Evolutionary conservation across 1,284 basidiomycete species (phyloP).

Genomic region (Fomitiporia mediterranea): DNA sequence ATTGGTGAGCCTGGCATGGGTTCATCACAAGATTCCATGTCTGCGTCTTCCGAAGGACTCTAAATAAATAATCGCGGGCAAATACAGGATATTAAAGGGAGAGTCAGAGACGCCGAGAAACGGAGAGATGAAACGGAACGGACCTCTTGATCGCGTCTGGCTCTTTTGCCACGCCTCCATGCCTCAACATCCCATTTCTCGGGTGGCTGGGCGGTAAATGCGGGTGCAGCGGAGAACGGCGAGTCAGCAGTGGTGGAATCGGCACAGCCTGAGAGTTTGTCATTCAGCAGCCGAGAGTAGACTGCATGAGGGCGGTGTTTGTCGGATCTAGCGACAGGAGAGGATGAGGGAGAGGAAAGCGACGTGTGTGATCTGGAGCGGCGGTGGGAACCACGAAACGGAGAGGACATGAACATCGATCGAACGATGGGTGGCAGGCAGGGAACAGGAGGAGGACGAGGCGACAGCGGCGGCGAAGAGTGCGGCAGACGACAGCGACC

Average conservation of each 20-base stretch:
- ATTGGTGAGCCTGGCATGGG: constrained; percentile 11
- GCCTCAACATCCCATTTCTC: constrained; percentile 49
- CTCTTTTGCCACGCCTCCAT: constrained; percentile 51
- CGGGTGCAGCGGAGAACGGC: constrained; percentile 23
- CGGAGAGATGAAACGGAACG: constrained; percentile 24
- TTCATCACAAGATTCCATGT: constrained; percentile 18
- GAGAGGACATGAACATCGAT: constrained; percentile 36
- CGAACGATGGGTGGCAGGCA: neutral
- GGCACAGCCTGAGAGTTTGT: constrained; percentile 29
- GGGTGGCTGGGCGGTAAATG: constrained; percentile 24
- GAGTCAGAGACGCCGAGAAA: constrained; percentile 5
- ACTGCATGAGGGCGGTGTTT: constrained; percentile 32
- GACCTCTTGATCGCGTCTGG: constrained; percentile 43
- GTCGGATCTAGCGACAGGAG: constrained; percentile 31
- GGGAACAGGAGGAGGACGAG: constrained; percentile 1
- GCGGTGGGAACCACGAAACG: constrained; percentile 32
- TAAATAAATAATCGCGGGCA: constrained; percentile 3
- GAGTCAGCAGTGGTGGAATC: constrained; percentile 26
- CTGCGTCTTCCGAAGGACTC: constrained; percentile 15
- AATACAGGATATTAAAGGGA: constrained; percentile 6
- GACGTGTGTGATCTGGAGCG: constrained; percentile 55
- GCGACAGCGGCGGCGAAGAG: neutral
- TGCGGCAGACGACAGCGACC: neutral
- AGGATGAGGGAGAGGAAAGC: constrained; percentile 33
- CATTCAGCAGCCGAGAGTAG: constrained; percentile 37